Conservation (phyloP, 1,139 yeast species). For the Meyerozyma athensensis region DNA sequence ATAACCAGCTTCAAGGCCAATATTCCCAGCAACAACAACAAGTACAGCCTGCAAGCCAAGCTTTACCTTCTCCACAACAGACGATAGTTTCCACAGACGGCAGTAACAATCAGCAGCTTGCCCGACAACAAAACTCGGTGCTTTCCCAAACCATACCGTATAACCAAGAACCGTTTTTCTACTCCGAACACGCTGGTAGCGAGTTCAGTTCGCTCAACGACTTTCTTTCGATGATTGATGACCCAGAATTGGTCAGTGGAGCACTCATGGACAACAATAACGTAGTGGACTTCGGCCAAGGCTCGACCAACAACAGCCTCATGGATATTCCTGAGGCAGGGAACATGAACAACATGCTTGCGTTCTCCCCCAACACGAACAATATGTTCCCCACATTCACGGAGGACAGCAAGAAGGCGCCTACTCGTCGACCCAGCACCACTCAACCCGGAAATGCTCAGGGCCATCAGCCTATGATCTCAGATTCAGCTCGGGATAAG, state of each 20-base stretch:
- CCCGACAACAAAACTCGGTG: constrained; percentile 22
- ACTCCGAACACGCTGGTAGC: constrained; percentile 88
- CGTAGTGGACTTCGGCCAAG: constrained; percentile 19
- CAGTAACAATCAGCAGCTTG: constrained; percentile 2
- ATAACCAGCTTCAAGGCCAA: constrained; percentile 2
- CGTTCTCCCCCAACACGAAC: constrained; percentile 25
- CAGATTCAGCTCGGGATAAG: constrained; percentile 85
- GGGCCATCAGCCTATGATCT: constrained; percentile 45
- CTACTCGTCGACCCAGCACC: constrained; percentile 1
- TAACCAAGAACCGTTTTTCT: constrained; percentile 72
- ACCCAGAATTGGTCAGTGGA: constrained; percentile 60
- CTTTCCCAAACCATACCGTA: constrained; percentile 43
- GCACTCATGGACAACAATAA: constrained; percentile 37
- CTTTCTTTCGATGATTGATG: constrained; percentile 86
- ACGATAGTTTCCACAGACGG: constrained; percentile 4
- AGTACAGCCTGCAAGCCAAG: constrained; percentile 6
- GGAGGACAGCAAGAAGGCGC: neutral
- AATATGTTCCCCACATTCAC: constrained; percentile 18
- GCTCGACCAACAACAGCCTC: constrained; percentile 2
- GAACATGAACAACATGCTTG: constrained; percentile 12
- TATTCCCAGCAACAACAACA: constrained; percentile 7
- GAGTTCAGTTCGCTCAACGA: constrained; percentile 90
- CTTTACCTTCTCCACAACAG: constrained; percentile 4
- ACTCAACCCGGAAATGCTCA: constrained; percentile 5
- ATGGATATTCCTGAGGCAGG: constrained; percentile 1